These are phyloP conservation scores for Passalora sequoiae DNA, from an alignment of 2,329 filamentous ascomycete species.

Conservation along the genomic window DNA sequence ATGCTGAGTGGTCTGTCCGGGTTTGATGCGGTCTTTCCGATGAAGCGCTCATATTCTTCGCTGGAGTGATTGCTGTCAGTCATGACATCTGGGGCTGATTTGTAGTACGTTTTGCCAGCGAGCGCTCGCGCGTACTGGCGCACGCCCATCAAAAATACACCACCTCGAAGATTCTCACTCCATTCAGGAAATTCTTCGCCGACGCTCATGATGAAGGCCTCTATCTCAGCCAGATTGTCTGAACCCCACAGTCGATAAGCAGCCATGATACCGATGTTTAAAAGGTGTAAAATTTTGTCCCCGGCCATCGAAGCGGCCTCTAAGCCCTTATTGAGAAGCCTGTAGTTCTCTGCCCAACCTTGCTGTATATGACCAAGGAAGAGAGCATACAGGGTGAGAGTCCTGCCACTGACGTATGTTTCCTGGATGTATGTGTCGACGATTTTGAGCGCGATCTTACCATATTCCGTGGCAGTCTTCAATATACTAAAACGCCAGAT, in stretches of 20 bases:
- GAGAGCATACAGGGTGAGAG: conserved; percentile 62
- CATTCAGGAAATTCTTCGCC: conserved; percentile 69
- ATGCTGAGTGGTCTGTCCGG: conserved; percentile 61
- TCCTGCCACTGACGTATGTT: conserved; percentile 61
- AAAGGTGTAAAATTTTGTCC: conserved; percentile 65
- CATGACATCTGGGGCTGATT: conserved; percentile 54
- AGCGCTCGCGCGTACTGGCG: conserved; percentile 64
- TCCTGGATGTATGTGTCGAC: conserved; percentile 59
- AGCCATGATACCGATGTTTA: conserved; percentile 64
- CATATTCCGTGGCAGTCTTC: conserved; percentile 61
- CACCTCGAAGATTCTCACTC: conserved; percentile 65
- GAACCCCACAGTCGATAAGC: conserved; percentile 65
- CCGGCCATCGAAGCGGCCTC: conserved; percentile 63
- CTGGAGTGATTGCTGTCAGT: conserved; percentile 63
- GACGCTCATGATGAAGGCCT: conserved; percentile 65
- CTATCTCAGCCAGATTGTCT: conserved; percentile 63
- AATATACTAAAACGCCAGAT: conserved; percentile 67
- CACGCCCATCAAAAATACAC: conserved; percentile 61
- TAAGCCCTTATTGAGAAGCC: conserved; percentile 59
- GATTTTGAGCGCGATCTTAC: conserved; percentile 58
- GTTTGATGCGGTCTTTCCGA: conserved; percentile 49
- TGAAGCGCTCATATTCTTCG: conserved; percentile 48
- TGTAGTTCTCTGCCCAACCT: conserved; percentile 55
- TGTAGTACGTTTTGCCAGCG: conserved; percentile 63
- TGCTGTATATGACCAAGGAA: conserved; percentile 67